Base-by-base conservation (phyloP, 805 yeast genomes). In the Wickerhamomyces canadensis region DNA sequence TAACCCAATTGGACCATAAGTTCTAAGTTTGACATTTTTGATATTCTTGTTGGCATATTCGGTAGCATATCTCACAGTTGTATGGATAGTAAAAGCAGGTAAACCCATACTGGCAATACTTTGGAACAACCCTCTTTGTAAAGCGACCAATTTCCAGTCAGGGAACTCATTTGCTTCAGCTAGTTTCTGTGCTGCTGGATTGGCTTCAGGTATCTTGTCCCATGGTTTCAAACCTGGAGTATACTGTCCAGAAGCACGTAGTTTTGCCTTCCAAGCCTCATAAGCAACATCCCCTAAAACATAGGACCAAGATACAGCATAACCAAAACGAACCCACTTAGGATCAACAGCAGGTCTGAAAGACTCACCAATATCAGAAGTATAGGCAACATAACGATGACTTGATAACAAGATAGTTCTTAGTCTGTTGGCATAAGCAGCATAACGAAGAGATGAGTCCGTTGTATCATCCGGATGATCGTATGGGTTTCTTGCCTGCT, bases 331-430 rank as follows among this genome's bases (percentile, higher is more conserved):
- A 15, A 84, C 93, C n/a, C 80, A 40, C 24, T 49, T 45, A 1
- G 89, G 88, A 49, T 78, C 80, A 4, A 85, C 89, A 10, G 84
- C 80, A 1, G 93, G 93, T 36, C 95, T 69, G 62, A 84, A 85
- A 10, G 89, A 80, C 54, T 84, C 95, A 23, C 95, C 95, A 49
- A 84, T 77, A 55, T 84, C 95, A 0, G 89, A 81, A 3, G 94
- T 84, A 60, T 85, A 84, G 1, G 95, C 95, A 19, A 84, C 85
- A 52, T 84, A 85, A 50, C 94, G 64, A 54, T 82, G 91, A 13
- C 89, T 74, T 6, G 93, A 86, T 35, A 69, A 48, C 33, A 83
- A 65, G 41, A 84, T 78, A 8, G 88, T 82, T 55, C 88, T 66
- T 33, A 82, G 54, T 51, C 94, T 63, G 56, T 79, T 79, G 43